A percentile compares a stretch with the other conserved stretches of the same genome.
These are phyloP conservation scores for Yamadazyma takamatsuzukensis DNA, from an alignment of 805 yeast genomes.

Conservation along the genomic window DNA sequence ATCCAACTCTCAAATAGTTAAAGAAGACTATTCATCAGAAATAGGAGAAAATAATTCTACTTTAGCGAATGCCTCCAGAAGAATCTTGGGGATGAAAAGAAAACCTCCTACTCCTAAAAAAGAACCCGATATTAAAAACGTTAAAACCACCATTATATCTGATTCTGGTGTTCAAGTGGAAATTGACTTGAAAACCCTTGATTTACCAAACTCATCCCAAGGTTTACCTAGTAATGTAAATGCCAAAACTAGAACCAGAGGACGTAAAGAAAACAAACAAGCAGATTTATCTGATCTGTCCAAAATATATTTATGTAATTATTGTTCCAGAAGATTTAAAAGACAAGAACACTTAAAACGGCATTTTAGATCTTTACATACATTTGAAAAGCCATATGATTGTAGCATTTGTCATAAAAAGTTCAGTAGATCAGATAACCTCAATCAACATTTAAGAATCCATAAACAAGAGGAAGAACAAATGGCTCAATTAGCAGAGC, in stretches of 20 bases:
- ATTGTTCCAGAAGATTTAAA: conserved; percentile 62
- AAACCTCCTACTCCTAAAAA: conserved; percentile 14
- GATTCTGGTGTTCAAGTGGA: conserved; percentile 35
- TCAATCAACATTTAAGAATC: conserved; percentile 63
- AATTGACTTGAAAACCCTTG: conserved; percentile 35
- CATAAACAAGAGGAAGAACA: conserved; percentile 36
- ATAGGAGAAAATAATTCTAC: conserved; percentile 1
- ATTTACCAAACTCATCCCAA: conserved; percentile 38
- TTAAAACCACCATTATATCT: conserved; percentile 9
- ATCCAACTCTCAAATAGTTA: conserved; percentile 4
- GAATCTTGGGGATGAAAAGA: conserved; percentile 36
- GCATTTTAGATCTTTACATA: conserved; percentile 70
- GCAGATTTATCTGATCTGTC: conserved; percentile 48
- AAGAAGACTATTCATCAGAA: neutral
- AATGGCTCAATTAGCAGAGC: no score
- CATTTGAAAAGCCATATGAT: conserved; percentile 66
- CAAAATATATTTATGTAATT: conserved; percentile 60
- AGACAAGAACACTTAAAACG: conserved; percentile 77
- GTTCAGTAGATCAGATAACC: conserved; percentile 63
- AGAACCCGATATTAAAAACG: conserved; percentile 11
- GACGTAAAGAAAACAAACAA: conserved; percentile 60
- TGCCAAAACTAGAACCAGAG: conserved; percentile 45
- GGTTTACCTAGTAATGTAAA: conserved; percentile 31
- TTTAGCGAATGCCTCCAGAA: conserved; percentile 31
- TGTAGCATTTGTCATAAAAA: conserved; percentile 60